Evolutionary conservation across 441 rosid species (phyloP), one percentile per base, ranked within the genome.

Genomic region (Adansonia grandidieri): DNA sequence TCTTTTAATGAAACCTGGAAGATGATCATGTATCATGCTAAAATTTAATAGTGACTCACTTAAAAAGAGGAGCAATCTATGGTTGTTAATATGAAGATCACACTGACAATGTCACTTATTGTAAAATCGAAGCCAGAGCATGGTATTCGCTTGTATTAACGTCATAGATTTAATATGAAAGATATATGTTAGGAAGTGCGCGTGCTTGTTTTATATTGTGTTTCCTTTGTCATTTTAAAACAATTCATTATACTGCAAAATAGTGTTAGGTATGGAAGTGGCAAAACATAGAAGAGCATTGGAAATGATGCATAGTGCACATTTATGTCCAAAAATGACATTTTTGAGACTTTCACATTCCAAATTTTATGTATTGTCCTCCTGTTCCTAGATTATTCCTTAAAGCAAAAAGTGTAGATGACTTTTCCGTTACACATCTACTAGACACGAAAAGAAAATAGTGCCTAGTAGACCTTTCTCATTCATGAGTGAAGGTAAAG

Each of bases 401-500:
- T 56, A 22, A 56, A 56, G 24, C 61, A 56, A 56, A 56, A n/a
- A 56, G 8, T 56, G 61, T 56, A 7, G 50, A 45, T 56, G 20
- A 2, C 9, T 7, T 56, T 56, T 7, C 61, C 24, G 9, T 56
- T 0, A 4, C 61, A 56, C 19, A 24, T 56, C 19, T 19, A 17
- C 61, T 56, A 2, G 7, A 56, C 61, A 19, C 24, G 10, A n/a
- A 56, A 54, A n/a, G 22, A 17, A 56, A 56, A 64, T 40, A 5
- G 48, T 37, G 68, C 68, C 10, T 37, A 14, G 47, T 32, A 64
- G 70, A 40, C 7, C 45, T 65, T 40, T 65, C 50, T 65, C 70
- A 65, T 40, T 65, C 70, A 65, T 65, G 20, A 65, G 48, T 64
- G 20, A 15, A 15, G 69, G 20, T 6, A 63, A 64, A 64, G 69